Evolutionary conservation across 2,329 filamentous ascomycete species (phyloP).

Genomic region (Claviceps quebecensis): DNA sequence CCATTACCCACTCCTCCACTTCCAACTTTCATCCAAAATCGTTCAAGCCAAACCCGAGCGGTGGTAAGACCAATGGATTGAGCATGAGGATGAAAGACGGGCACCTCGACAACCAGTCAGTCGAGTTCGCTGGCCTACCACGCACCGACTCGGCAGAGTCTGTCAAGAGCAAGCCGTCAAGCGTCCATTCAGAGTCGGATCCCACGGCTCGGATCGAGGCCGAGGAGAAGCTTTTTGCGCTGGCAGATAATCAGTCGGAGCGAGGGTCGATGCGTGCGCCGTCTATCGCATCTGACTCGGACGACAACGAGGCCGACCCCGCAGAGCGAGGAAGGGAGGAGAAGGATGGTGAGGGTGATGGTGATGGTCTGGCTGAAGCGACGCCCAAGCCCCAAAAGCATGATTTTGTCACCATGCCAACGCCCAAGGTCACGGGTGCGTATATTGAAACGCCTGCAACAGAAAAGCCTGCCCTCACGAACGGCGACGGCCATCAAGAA

Average conservation of each 20-base stretch:
- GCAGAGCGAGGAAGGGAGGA: constrained; percentile 11
- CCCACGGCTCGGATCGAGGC: constrained; percentile 42
- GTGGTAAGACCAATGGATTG: neutral
- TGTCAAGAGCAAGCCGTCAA: constrained; percentile 32
- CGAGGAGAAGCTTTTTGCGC: constrained; percentile 43
- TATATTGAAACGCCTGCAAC: constrained; percentile 43
- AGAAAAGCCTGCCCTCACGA: constrained; percentile 22
- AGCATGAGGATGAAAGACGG: constrained; percentile 11
- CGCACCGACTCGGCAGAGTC: constrained; percentile 32
- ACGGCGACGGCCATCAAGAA: constrained; percentile 1
- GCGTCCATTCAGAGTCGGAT: constrained; percentile 36
- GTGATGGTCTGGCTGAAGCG: constrained; percentile 22
- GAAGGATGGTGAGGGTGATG: neutral
- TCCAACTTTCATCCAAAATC: neutral
- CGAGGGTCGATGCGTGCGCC: constrained; percentile 37
- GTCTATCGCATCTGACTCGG: constrained; percentile 24
- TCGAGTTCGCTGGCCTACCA: constrained; percentile 32
- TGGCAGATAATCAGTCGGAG: constrained; percentile 40
- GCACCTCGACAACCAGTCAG: constrained; percentile 22
- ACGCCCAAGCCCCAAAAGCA: constrained; percentile 33
- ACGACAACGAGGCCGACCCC: constrained; percentile 12
- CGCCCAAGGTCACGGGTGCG: constrained; percentile 39
- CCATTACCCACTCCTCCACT: too few relatives aligned
- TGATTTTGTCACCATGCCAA: constrained; percentile 35
- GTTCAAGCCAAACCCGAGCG: neutral